Conservation (phyloP, 352 stramenopile species). For the Phytophthora cryptogea region DNA sequence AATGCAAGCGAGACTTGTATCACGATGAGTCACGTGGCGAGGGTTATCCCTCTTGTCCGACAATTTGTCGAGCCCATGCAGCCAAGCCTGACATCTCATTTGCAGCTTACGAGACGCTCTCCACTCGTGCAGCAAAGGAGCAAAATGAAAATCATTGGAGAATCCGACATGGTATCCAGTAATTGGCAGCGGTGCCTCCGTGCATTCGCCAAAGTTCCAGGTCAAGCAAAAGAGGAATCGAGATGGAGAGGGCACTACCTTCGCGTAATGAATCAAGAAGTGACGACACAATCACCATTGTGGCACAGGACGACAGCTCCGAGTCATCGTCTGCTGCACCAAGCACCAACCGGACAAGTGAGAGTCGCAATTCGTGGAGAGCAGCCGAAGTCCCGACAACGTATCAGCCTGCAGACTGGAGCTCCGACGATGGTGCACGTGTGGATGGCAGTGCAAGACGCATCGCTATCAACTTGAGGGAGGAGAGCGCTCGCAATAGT, state of each 20-base stretch:
- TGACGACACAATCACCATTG: conserved; percentile 21
- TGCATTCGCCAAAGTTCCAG: conserved; percentile 21
- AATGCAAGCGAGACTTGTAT: too few species aligned
- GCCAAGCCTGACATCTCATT: neutral
- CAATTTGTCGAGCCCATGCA: too few species aligned
- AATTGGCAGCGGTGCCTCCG: neutral
- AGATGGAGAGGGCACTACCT: conserved; percentile 17
- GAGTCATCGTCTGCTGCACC: neutral
- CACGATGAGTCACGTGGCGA: too few species aligned
- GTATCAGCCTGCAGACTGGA: conserved; percentile 25
- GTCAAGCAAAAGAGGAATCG: conserved; percentile 4
- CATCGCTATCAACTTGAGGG: conserved; percentile 30
- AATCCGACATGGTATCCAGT: conserved; percentile 23
- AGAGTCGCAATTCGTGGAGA: conserved; percentile 11
- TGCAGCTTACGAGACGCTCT: neutral
- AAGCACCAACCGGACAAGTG: neutral
- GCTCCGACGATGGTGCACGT: conserved; percentile 24
- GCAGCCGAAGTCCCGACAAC: conserved; percentile 15
- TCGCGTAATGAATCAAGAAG: conserved; percentile 7
- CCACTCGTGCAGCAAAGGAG: conserved; percentile 16
- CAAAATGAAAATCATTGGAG: conserved; percentile 25
- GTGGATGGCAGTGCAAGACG: conserved; percentile 32
- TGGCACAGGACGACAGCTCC: conserved; percentile 11
- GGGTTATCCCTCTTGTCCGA: too few species aligned
- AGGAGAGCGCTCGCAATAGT: neutral